phyloP scores from a whole-genome alignment of 306 rosid species.

The Psophocarpus tetragonolobus region DNA sequence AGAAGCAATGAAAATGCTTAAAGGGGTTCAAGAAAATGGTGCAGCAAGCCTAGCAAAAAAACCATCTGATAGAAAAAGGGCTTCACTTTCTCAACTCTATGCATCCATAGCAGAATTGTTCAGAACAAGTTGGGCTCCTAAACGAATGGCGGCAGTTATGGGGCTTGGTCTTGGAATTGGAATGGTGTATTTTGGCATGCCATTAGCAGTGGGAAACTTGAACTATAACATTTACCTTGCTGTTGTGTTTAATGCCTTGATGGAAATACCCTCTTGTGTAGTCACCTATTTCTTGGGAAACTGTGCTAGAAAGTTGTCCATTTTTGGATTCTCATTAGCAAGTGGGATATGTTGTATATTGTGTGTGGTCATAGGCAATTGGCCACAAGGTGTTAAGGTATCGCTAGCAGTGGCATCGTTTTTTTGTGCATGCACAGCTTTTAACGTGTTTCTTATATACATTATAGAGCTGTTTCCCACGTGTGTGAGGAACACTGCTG shows the following conservation, averaged over 20 bases:
- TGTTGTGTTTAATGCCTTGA: conserved; percentile 41
- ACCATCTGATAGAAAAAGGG: neutral
- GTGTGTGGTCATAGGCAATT: neutral
- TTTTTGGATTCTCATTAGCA: neutral
- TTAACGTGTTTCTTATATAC: conserved; percentile 39
- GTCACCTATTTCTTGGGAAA: conserved; percentile 31
- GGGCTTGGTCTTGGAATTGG: conserved; percentile 41
- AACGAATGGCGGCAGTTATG: conserved; percentile 19
- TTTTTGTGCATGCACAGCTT: conserved; percentile 36
- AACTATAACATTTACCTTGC: conserved; percentile 42
- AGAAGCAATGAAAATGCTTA: conserved; percentile 29
- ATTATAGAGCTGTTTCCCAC: conserved; percentile 52
- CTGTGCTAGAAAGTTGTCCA: conserved; percentile 13
- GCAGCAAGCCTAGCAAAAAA: neutral
- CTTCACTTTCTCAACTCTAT: neutral
- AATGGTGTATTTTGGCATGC: conserved; percentile 53
- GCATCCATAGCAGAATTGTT: conserved; percentile 24
- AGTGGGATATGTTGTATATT: conserved; percentile 39
- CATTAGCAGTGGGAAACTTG: conserved; percentile 47
- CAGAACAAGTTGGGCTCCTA: conserved; percentile 32
- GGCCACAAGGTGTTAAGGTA: neutral
- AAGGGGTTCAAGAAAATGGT: neutral
- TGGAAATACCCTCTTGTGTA: conserved; percentile 41
- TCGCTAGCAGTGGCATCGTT: conserved; percentile 38
- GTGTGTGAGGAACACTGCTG: conserved; percentile 51